A percentile compares a stretch with the other conserved stretches of the same genome.
phyloP scores from a whole-genome alignment of 2,329 filamentous ascomycete species.

The Colletotrichum sp. region DNA sequence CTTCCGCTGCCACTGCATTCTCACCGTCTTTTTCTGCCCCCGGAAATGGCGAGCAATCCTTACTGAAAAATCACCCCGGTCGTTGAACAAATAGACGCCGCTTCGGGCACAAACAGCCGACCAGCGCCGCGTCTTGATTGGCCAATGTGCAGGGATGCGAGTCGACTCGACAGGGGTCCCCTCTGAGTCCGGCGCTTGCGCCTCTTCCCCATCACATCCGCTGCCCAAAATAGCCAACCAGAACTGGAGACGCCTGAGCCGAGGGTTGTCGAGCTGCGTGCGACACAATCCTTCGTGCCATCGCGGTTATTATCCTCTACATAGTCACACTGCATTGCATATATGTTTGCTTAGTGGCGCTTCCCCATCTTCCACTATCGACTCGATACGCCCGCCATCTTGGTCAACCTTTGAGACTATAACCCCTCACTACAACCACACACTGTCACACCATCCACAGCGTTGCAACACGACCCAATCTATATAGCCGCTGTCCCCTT shows the following conservation, averaged over 20 bases:
- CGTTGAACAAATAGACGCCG: slow-evolving; percentile 20
- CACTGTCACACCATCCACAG: not conserved
- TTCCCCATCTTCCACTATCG: not conserved
- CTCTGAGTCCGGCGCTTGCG: slow-evolving; percentile 40
- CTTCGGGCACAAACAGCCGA: slow-evolving; percentile 22
- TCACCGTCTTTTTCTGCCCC: slow-evolving; percentile 15
- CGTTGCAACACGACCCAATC: not conserved
- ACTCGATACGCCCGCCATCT: not conserved
- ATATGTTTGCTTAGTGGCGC: slow-evolving; percentile 19
- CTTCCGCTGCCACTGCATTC: not conserved
- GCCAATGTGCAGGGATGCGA: slow-evolving; percentile 22
- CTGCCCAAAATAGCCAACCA: slow-evolving; percentile 44
- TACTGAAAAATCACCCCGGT: not conserved
- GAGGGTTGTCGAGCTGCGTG: slow-evolving; percentile 22
- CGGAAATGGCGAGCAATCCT: slow-evolving; percentile 7
- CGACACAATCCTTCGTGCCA: slow-evolving; percentile 16
- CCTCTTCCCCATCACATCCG: slow-evolving; percentile 30
- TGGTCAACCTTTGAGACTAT: not conserved
- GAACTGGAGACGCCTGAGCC: slow-evolving; percentile 25
- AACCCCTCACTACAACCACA: slow-evolving; percentile 1
- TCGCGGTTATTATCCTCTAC: slow-evolving; percentile 24
- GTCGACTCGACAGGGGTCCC: slow-evolving; percentile 23
- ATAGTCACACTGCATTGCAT: slow-evolving; percentile 23
- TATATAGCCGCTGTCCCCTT: slow-evolving; percentile 21
- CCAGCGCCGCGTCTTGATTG: slow-evolving; percentile 25